These are phyloP conservation scores for Diaporthe vaccinii DNA, from an alignment of 2,329 filamentous ascomycete genomes.

Conservation along the genomic window DNA sequence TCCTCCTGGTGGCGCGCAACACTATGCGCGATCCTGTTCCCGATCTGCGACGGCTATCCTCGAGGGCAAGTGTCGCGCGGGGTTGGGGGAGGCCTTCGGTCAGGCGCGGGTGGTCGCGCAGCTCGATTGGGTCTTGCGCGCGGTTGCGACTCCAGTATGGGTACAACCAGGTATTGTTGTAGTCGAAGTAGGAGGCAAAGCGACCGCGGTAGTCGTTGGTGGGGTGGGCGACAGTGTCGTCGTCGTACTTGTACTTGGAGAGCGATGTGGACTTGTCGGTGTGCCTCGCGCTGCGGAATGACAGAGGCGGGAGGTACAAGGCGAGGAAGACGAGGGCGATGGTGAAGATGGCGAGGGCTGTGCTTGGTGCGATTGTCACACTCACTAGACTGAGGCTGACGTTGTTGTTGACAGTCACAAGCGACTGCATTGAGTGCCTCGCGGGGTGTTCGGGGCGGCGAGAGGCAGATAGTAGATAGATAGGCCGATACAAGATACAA, in stretches of 20 bases:
- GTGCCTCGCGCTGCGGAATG: slow-evolving; percentile 34
- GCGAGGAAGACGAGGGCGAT: slow-evolving; percentile 65
- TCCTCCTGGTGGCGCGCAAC: slow-evolving; percentile 41
- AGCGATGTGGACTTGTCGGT: slow-evolving; percentile 33
- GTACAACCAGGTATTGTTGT: slow-evolving; percentile 30
- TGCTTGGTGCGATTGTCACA: slow-evolving; percentile 70
- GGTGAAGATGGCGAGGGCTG: slow-evolving; percentile 66
- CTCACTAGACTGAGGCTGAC: slow-evolving; percentile 72
- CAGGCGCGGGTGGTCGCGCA: slow-evolving; percentile 43
- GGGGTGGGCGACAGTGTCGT: background rate
- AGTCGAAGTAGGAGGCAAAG: slow-evolving; percentile 33
- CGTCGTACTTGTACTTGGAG: slow-evolving; percentile 28
- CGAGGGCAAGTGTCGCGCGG: slow-evolving; percentile 38
- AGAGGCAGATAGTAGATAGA: background rate
- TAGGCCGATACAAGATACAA: background rate
- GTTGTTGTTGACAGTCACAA: slow-evolving; percentile 73
- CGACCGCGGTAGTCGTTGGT: slow-evolving; percentile 20
- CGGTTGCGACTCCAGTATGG: slow-evolving; percentile 37
- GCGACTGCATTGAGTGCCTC: slow-evolving; percentile 65
- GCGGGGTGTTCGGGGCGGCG: background rate
- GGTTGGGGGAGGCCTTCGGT: slow-evolving; percentile 40
- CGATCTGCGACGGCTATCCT: slow-evolving; percentile 29
- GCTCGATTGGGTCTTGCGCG: slow-evolving; percentile 40
- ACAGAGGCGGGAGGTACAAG: slow-evolving; percentile 58
- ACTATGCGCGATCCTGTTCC: slow-evolving; percentile 39